Evolutionary conservation across 2,329 filamentous ascomycete genomes (phyloP), one percentile per base, ranked within the genome.

Genomic region (Ophiostoma quercus): DNA sequence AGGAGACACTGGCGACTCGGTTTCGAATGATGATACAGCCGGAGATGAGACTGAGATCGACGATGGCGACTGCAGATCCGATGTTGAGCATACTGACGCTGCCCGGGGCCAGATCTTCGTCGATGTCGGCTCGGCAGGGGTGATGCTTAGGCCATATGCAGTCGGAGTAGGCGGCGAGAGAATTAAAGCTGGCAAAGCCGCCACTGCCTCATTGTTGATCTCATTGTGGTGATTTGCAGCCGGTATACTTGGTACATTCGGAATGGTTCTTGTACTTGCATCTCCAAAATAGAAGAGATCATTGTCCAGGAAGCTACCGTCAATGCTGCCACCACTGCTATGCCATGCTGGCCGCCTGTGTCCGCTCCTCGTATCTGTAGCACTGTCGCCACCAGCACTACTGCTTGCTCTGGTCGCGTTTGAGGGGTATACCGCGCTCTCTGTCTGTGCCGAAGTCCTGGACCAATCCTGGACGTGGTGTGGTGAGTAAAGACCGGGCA

Each of bases 161-260:
- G 51, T 57, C 51, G 51, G 51, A 25, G 51, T 57, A 57, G 51
- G 51, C 11, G 51, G 51, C 22, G 51, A 57, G 11, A 57, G 51
- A 25, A 57, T 25, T 8, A 57, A n/a, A 11, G 51, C 51, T 11
- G 51, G 51, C 25, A 57, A 12, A 57, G n/a, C 22, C 3, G 51
- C 51, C 2, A n/a, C 51, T n/a, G 39, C 39, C 39, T 41, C 39
- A 41, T 14, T 41, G 39, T 41, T 41, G 39, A 41, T 9, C 51
- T 25, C 22, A 25, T 29, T 29, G 25, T 29, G 25, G 25, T 29
- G 1, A 29, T 57, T 11, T 57, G 25, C 51, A 14, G 51, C n/a
- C 25, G 12, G 51, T 2, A 57, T 11, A 12, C 16, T 57, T 22
- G 43, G 43, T 3, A 47, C 14, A 47, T 19, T 19, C 16, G 43